A percentile compares a stretch with the other conserved stretches of the same genome.
Evolutionary conservation across 768 basidiomycete species (phyloP).

Genomic region (Pleurotus sapidus): DNA sequence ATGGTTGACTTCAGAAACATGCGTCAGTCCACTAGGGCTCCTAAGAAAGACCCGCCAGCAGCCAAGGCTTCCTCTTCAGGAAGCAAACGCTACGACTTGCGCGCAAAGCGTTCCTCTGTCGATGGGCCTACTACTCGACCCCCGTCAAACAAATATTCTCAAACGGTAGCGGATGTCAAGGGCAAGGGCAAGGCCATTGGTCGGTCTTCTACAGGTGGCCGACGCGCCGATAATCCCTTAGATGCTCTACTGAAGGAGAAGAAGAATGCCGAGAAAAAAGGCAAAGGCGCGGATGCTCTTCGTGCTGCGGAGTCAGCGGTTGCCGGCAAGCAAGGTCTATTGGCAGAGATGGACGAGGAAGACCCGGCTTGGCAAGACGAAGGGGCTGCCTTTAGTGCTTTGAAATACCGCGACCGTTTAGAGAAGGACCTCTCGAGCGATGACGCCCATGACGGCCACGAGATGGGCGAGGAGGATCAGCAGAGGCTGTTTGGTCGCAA

Average conservation of each 20-base stretch:
- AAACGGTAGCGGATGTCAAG: conserved; percentile 6
- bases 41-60: background rate
- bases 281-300: conserved; percentile 38
- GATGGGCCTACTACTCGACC: background rate
- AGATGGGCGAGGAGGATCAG: conserved; percentile 29
- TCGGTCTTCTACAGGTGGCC: conserved; percentile 10
- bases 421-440: conserved; percentile 2
- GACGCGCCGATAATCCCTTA: conserved; percentile 44
- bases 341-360: conserved; percentile 29
- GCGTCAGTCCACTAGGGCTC: background rate
- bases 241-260: conserved; percentile 56
- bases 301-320: conserved; percentile 42
- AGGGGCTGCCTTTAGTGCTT: conserved; percentile 34
- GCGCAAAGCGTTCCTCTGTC: background rate
- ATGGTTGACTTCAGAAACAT: background rate
- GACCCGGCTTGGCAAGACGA: conserved; percentile 35
- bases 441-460: conserved; percentile 16
- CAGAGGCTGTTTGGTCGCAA: conserved; percentile 36
- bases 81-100: background rate
- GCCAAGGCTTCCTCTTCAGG: background rate
- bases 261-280: conserved; percentile 30
- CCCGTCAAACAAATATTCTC: conserved; percentile 10
- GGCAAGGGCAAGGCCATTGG: conserved; percentile 15
- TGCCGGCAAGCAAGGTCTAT: conserved; percentile 24
- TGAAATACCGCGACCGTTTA: conserved; percentile 20